Conservation (phyloP, 208 protist genomes). For the Herpetomonas tarakana region DNA sequence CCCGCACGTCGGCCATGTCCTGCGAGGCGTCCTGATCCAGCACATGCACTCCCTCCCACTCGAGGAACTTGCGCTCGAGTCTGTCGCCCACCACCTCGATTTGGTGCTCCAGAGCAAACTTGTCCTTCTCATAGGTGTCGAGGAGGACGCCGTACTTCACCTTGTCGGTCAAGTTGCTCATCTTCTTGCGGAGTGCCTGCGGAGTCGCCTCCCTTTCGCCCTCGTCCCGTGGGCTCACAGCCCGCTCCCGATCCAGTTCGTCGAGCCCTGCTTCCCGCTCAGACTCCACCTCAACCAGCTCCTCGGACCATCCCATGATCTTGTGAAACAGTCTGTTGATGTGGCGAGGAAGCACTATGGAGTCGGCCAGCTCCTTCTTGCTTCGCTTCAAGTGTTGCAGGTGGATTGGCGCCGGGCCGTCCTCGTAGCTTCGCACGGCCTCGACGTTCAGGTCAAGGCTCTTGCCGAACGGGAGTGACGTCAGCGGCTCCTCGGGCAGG, state of each 20-base stretch:
- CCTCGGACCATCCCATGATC: conserved; percentile 91
- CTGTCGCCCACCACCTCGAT: conserved; percentile 68
- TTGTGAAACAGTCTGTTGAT: conserved; percentile 90
- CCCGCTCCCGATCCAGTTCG: background rate
- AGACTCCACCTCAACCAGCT: conserved; percentile 68
- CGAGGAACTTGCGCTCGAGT: conserved; percentile 83
- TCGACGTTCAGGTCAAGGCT: conserved; percentile 73
- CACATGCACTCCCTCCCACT: conserved; percentile 87
- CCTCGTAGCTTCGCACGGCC: conserved; percentile 49
- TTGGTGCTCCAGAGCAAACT: conserved; percentile 81
- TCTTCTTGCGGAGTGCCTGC: conserved; percentile 51
- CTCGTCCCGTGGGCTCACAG: background rate
- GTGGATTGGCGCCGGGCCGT: conserved; percentile 57
- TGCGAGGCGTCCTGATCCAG: conserved; percentile 65
- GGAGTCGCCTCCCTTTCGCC: conserved; percentile 8
- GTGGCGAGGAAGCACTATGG: conserved; percentile 79
- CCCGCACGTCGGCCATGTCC: conserved; percentile 52
- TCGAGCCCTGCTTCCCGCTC: conserved; percentile 10
- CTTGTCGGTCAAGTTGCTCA: conserved; percentile 48
- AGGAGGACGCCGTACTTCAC: conserved; percentile 90
- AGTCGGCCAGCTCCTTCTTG: conserved; percentile 61
- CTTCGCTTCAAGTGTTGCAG: conserved; percentile 63
- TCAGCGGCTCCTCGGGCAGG: conserved; percentile 12
- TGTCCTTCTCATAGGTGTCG: conserved; percentile 85
- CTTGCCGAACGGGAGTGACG: conserved; percentile 73